Conservation (phyloP, 768 basidiomycete genomes). For the Lactarius sp. region DNA sequence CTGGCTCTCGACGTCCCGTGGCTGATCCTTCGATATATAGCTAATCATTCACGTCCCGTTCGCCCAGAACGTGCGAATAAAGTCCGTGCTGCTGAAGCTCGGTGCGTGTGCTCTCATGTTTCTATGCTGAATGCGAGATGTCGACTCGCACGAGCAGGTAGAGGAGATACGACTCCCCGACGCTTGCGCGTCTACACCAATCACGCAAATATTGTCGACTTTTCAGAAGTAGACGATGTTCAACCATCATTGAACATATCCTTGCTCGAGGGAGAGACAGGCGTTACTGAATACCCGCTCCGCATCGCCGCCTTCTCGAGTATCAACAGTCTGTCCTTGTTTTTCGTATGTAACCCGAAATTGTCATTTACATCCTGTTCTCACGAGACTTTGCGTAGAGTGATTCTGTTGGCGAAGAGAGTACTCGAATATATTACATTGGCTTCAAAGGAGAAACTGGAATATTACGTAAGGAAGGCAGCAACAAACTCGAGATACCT, state of each 20-base stretch:
- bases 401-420: slow-evolving; percentile 60
- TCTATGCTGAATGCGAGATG: slow-evolving; percentile 12
- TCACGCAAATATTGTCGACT: slow-evolving; percentile 69
- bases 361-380: slow-evolving; percentile 7
- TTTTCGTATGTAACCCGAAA: slow-evolving; percentile 56
- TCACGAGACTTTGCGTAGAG: slow-evolving; percentile 39
- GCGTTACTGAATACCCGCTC: slow-evolving; percentile 72
- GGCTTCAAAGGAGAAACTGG: slow-evolving; percentile 78
- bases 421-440: slow-evolving; percentile 66
- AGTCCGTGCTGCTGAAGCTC: slow-evolving; percentile 69
- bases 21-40: slow-evolving; percentile 40
- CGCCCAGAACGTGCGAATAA: slow-evolving; percentile 68
- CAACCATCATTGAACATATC: slow-evolving; percentile 68
- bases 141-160: slow-evolving; percentile 39
- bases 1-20: neutral
- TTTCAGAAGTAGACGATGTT: slow-evolving; percentile 61
- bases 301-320: slow-evolving; percentile 72
- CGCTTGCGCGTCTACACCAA: slow-evolving; percentile 74
- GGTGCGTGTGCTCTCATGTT: slow-evolving; percentile 39
- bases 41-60: slow-evolving; percentile 81
- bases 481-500: slow-evolving; percentile 63
- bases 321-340: slow-evolving; percentile 66
- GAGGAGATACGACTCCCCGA: slow-evolving; percentile 72
- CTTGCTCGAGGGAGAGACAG: slow-evolving; percentile 64
- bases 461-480: slow-evolving; percentile 50